Evolutionary conservation across 2,329 filamentous ascomycete species (phyloP), one percentile per base, ranked within the genome.

Genomic region (Phaeosphaeriaceae sp.): DNA sequence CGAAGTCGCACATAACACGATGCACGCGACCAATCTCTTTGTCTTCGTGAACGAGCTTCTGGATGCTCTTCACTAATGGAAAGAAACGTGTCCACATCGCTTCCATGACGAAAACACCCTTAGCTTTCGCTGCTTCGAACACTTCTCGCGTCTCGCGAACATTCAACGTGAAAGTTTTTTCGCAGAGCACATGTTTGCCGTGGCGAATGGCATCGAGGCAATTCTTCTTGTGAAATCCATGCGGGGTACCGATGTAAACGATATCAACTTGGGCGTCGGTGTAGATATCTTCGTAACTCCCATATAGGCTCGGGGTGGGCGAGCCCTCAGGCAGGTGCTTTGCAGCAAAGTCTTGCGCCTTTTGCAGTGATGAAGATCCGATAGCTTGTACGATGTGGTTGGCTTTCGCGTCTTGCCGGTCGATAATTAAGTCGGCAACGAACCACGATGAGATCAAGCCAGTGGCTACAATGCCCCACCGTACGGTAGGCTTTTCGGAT

Each of bases 191-290:
- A 69, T 93, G 84, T 82, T 95, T 96, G 68, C 91, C 90, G 7
- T 89, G 89, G 63, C 89, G 84, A 25, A 96, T 83, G 22, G 88
- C 89, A 20, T 94, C 84, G 85, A 92, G 91, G 63, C 86, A 85
- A 76, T 95, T 93, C 76, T 94, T 91, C 80, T 92, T 95, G 80
- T 96, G 92, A 76, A 95, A 91, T 65, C 89, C 91, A 80, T 95
- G 91, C 13, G 92, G 92, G 1, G 92, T 95, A 31, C 91, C 91
- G 51, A 96, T 87, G 77, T 96, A 96, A 80, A 96, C 80, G 66
- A 93, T 91, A 75, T 95, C 90, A 62, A 95, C 85, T 67, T 90
- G 84, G 6, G 88, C 81, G 74, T 95, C 90, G 33, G 84, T 84
- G 25, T 93, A 91, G 21, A 96, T 85, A 72, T 91, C 89, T 58